Percentiles rank a stretch among this genome's conserved stretches.
Conservation (phyloP, 106 monocot genomes). For the Allium fistulosum region DNA sequence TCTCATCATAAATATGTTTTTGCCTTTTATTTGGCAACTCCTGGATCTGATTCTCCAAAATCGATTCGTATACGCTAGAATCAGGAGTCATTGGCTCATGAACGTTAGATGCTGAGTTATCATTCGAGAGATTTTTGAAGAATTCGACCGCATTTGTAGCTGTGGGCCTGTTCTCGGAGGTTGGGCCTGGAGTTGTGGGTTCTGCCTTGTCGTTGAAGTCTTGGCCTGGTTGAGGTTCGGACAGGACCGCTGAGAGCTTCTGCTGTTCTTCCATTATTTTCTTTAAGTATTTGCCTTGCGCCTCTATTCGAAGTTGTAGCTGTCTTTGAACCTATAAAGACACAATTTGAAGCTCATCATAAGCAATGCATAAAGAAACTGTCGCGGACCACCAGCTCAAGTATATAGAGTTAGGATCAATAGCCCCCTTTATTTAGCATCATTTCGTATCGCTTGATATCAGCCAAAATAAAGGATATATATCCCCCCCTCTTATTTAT, state of each 20-base stretch:
- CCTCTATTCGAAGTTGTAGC: constrained; percentile 64
- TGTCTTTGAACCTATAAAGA: constrained; percentile 49
- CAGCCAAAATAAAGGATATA: no score
- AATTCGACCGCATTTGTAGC: not conserved
- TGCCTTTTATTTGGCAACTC: not conserved
- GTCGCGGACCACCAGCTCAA: no score
- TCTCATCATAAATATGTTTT: not conserved
- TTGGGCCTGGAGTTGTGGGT: not conserved
- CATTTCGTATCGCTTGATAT: no score
- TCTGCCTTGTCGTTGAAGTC: not conserved
- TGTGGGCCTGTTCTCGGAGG: not conserved
- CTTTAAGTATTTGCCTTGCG: constrained; percentile 65
- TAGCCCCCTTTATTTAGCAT: no score
- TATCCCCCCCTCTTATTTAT: no score
- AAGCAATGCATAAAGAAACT: no score
- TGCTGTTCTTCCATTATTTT: constrained; percentile 66
- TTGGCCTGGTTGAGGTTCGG: not conserved
- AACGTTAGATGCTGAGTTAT: not conserved
- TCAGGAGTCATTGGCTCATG: not conserved
- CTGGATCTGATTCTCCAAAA: not conserved
- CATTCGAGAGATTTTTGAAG: not conserved
- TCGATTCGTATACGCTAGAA: not conserved
- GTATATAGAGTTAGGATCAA: no score
- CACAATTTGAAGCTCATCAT: no score
- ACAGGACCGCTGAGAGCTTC: constrained; percentile 22